A percentile compares a stretch with the other conserved stretches of the same genome.
These are phyloP conservation scores for Oehlia diaphana DNA, from an alignment of 192 early-diverging fungal species.

Conservation along the genomic window DNA sequence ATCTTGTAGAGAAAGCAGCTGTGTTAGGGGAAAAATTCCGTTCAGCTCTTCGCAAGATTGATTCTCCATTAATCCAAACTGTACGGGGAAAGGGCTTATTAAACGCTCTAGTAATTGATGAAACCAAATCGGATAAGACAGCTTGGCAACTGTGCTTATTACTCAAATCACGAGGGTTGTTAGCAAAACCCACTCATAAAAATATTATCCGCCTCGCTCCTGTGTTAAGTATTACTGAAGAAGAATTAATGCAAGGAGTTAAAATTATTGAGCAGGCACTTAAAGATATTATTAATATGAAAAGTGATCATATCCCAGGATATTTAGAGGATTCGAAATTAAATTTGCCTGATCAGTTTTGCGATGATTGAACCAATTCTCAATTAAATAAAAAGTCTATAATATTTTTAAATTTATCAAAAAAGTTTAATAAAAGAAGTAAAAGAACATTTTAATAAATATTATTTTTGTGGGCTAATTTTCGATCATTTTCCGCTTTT, in stretches of 20 bases:
- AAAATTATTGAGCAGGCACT: conserved; percentile 80
- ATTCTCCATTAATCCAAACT: conserved; percentile 73
- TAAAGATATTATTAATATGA: conserved; percentile 65
- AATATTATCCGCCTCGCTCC: conserved; percentile 98
- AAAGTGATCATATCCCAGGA: conserved; percentile 60
- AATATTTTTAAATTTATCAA: too few species aligned
- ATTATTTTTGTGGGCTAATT: too few species aligned
- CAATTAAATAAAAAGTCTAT: too few species aligned
- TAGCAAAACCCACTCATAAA: conserved; percentile 98
- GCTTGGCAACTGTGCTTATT: conserved; percentile 98
- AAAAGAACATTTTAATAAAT: too few species aligned
- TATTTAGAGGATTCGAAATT: conserved; percentile 30
- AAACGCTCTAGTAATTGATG: conserved; percentile 96
- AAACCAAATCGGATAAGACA: conserved; percentile 74
- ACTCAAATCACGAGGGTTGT: conserved; percentile 87
- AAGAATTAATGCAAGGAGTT: conserved; percentile 78
- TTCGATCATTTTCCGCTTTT: too few species aligned
- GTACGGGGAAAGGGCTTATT: conserved; percentile 93
- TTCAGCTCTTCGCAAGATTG: conserved; percentile 66
- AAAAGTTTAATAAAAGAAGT: too few species aligned
- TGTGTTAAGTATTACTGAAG: conserved; percentile 92
- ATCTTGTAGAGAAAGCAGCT: conserved; percentile 76
- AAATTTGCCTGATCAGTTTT: background rate
- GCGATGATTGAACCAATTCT: too few species aligned
- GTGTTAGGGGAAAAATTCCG: conserved; percentile 88